Evolutionary conservation across 306 rosid genomes (phyloP).

Genomic region (Betula pendula): DNA sequence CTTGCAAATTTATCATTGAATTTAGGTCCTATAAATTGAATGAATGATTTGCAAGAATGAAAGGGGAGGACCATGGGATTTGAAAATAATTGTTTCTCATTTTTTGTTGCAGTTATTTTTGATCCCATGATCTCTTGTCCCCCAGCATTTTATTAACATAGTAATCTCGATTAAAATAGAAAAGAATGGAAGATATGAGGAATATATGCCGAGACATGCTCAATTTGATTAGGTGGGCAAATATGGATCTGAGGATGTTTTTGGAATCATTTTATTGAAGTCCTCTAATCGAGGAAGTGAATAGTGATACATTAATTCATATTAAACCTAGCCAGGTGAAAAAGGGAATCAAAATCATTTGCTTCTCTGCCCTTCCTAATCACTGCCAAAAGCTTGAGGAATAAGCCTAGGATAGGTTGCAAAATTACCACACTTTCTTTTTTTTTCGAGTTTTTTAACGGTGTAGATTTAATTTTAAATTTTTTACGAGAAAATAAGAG

Average conservation of each 20-base stretch:
- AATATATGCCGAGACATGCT: slow-evolving; percentile 46
- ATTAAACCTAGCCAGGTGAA: not conserved
- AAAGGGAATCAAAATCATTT: not conserved
- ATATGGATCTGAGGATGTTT: slow-evolving; percentile 12
- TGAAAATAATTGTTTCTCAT: no score
- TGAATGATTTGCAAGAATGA: no score
- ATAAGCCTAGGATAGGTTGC: no score
- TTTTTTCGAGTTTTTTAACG: no score
- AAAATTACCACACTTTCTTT: no score
- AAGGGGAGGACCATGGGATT: no score
- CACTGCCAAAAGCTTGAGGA: no score
- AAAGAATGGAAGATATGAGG: slow-evolving; percentile 36
- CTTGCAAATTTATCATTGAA: no score
- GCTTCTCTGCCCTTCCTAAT: not conserved
- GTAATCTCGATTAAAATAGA: slow-evolving; percentile 18
- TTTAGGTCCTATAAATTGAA: no score
- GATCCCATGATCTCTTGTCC: slow-evolving; percentile 43
- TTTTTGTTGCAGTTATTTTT: slow-evolving; percentile 14
- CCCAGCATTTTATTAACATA: slow-evolving; percentile 11
- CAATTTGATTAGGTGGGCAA: slow-evolving; percentile 3
- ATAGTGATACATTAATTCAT: not conserved
- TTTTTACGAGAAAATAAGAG: no score
- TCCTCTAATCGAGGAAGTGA: not conserved
- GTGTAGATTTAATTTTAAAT: no score
- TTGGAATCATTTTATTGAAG: not conserved